Percentiles rank a stretch among this genome's conserved stretches.
phyloP scores from a whole-genome alignment of 179 eudicot species.

The Beta macrorhiza region DNA sequence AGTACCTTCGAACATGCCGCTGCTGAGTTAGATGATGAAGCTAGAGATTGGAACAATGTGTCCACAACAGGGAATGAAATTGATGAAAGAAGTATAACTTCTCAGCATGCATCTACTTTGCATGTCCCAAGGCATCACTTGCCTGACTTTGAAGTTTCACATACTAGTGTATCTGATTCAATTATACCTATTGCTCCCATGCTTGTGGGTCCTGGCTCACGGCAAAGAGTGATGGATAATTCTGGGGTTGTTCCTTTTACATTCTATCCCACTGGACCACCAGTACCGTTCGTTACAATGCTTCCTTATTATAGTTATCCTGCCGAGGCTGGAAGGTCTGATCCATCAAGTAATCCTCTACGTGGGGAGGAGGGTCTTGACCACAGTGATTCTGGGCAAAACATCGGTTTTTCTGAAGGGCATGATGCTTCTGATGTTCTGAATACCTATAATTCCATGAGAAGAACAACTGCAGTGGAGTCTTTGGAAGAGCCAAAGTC shows the following conservation, averaged over 20 bases:
- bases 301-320: slow-evolving; percentile 41
- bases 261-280: slow-evolving; percentile 91
- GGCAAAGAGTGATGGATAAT: slow-evolving; percentile 26
- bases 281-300: slow-evolving; percentile 86
- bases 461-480: slow-evolving; percentile 34
- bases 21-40: slow-evolving; percentile 45
- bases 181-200: slow-evolving; percentile 52
- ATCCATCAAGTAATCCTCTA: slow-evolving; percentile 39
- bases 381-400: slow-evolving; percentile 39
- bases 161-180: slow-evolving; percentile 53
- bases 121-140: slow-evolving; percentile 38
- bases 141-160: slow-evolving; percentile 51
- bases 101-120: slow-evolving; percentile 37
- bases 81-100: slow-evolving; percentile 37
- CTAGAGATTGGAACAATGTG: slow-evolving; percentile 39
- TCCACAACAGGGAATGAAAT: slow-evolving; percentile 33
- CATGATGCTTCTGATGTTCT: slow-evolving; percentile 38
- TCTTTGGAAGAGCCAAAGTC: slow-evolving; percentile 38
- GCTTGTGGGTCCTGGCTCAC: slow-evolving; percentile 51
- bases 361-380: slow-evolving; percentile 40
- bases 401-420: slow-evolving; percentile 33
- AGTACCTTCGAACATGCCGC: slow-evolving; percentile 34
- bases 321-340: slow-evolving; percentile 46
- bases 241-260: slow-evolving; percentile 11
- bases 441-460: slow-evolving; percentile 29